Conservation (phyloP, 2,329 filamentous ascomycete genomes). For the Arachnomyces sp. region DNA sequence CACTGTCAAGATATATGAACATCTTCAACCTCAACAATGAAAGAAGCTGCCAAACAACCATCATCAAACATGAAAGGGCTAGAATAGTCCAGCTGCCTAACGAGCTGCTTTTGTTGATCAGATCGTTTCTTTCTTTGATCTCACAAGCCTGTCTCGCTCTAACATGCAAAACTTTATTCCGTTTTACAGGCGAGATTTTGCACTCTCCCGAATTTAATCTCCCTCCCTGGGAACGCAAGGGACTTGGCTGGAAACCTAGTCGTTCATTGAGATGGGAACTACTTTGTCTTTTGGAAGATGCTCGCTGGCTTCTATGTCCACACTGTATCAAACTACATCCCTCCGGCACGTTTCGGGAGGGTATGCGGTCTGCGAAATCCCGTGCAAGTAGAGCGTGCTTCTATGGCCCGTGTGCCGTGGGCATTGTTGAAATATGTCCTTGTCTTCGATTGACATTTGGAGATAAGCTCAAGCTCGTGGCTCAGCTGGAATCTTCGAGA, state of each 20-base stretch:
- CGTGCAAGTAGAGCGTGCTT: background rate
- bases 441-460: too few species aligned
- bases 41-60: too few species aligned
- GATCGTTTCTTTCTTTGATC: background rate
- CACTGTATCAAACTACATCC: constrained; percentile 2
- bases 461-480: too few species aligned
- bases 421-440: too few species aligned
- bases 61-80: too few species aligned
- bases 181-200: background rate
- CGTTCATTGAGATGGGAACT: constrained; percentile 1
- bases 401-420: constrained; percentile 5
- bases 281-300: constrained; percentile 1
- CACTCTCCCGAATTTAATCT: background rate
- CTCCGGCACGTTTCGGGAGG: background rate
- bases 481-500: too few species aligned
- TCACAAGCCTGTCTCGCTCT: constrained; percentile 2
- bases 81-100: background rate
- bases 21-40: too few species aligned
- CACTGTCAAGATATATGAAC: too few species aligned
- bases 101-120: constrained; percentile 2
- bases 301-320: constrained; percentile 1
- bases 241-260: too few species aligned
- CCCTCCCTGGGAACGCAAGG: background rate
- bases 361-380: too few species aligned
- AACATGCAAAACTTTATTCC: constrained; percentile 1